Evolutionary conservation across 768 basidiomycete species (phyloP), one percentile per base, ranked within the genome.

Genomic region (Tricholoma sp.): DNA sequence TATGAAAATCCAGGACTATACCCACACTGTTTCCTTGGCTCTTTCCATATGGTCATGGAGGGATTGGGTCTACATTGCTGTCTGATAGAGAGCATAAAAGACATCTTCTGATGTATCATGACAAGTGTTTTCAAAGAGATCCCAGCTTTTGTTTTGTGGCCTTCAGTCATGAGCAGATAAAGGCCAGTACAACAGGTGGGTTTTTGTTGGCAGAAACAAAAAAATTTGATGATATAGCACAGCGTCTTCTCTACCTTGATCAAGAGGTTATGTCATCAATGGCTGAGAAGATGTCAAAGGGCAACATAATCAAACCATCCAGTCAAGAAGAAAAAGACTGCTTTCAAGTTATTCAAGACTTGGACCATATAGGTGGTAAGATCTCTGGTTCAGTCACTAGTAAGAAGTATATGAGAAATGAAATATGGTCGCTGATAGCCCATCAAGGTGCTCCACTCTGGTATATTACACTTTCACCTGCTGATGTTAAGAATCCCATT

Each of bases 1-100:
- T 72, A 64, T 39, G n/a, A 71, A 8, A 76, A 79, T 60, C 67
- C 71, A 5, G 52, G 59, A 3, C 50, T 74, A 18, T 78, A 74
- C 60, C 72, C 76, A 1, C 61, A 6, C 74, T 77, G 70, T 77
- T 76, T 64, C 76, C 75, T 0, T 77, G 74, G 73, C 59, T 78
- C 0, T 78, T 72, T 61, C 76, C 74, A 0, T 78, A 76, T 62
- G 73, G 76, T 0, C 31, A 64, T 18, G 70, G 70, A 3, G 63
- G 66, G 0, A 54, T 67, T n/a, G 66, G 63, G 10, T 52, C 18
- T 27, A 46, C 49, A 11, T 35, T 12, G 14, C 27, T 72, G 9
- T 59, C 61, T 2, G 64, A 64, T 12, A 18, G 37, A 4, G 29
- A 19, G 5, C 69, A 71, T 27, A 70, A 69, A 18, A 41, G 58